phyloP scores from a whole-genome alignment of 768 basidiomycete genomes.

The Podaxis sp. region DNA sequence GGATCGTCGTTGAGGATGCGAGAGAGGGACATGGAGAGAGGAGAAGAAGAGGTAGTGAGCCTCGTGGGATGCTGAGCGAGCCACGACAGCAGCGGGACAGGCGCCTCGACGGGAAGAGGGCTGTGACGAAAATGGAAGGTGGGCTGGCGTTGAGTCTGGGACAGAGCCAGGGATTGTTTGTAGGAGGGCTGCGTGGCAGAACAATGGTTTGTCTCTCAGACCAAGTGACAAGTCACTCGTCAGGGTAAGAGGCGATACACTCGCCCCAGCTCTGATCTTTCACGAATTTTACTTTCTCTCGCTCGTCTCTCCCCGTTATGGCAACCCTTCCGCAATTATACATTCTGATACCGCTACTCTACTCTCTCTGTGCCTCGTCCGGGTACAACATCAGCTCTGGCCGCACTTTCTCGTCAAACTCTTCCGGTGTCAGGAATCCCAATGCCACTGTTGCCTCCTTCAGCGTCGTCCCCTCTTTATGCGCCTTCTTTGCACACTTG shows the following conservation, averaged over 20 bases:
- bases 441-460: slow-evolving; percentile 92
- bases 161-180: background rate
- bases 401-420: slow-evolving; percentile 92
- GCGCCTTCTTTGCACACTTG: slow-evolving; percentile 99
- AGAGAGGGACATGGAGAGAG: slow-evolving; percentile 64
- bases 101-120: slow-evolving; percentile 12
- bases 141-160: slow-evolving; percentile 14
- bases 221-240: slow-evolving; percentile 8
- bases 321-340: slow-evolving; percentile 16
- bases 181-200: slow-evolving; percentile 4
- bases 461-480: slow-evolving; percentile 94
- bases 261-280: slow-evolving; percentile 2
- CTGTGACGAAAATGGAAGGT: slow-evolving; percentile 14
- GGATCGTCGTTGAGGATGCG: slow-evolving; percentile 80
- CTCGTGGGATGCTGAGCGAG: slow-evolving; percentile 36
- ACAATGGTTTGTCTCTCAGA: background rate
- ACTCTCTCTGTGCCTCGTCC: slow-evolving; percentile 28
- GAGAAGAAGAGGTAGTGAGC: slow-evolving; percentile 19
- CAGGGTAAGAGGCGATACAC: slow-evolving; percentile 8
- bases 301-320: slow-evolving; percentile 1
- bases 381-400: slow-evolving; percentile 90
- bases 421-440: slow-evolving; percentile 82
- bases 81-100: slow-evolving; percentile 24
- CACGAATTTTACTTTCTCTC: slow-evolving; percentile 10
- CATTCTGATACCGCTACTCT: slow-evolving; percentile 18